A percentile compares a stretch with the other conserved stretches of the same genome.
Evolutionary conservation across 2,329 filamentous ascomycete species (phyloP).

Genomic region (Colletotrichum musae): DNA sequence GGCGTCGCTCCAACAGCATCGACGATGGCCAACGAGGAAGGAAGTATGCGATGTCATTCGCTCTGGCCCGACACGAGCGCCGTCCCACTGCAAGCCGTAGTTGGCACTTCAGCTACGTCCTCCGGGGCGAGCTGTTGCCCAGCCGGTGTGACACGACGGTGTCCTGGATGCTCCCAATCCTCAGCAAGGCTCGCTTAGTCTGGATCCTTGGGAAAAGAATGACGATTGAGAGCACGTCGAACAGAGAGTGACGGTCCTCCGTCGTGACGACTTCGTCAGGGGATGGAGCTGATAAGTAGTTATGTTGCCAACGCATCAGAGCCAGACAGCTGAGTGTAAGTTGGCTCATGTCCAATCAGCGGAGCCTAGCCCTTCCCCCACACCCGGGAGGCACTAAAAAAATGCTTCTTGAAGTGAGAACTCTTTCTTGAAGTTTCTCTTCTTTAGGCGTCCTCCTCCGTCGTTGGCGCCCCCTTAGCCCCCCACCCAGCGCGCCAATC

Average conservation of each 20-base stretch:
- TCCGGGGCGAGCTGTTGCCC: not conserved
- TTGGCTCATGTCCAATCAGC: slow-evolving; percentile 21
- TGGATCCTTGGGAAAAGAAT: not conserved
- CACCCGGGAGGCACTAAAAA: not conserved
- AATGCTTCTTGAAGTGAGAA: too few relatives aligned
- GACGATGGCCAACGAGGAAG: not conserved
- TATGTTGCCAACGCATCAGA: slow-evolving; percentile 32
- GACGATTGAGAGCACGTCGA: not conserved
- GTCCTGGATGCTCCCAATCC: not conserved
- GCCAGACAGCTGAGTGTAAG: slow-evolving; percentile 21
- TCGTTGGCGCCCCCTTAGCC: not conserved
- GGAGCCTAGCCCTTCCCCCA: slow-evolving; percentile 11
- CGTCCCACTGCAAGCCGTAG: slow-evolving; percentile 13
- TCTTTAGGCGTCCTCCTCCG: not conserved
- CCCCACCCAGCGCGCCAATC: slow-evolving; percentile 48
- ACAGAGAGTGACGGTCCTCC: not conserved
- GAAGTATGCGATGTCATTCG: not conserved
- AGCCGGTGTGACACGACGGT: not conserved
- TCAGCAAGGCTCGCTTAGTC: not conserved
- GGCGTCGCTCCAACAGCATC: not conserved
- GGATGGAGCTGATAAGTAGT: slow-evolving; percentile 14
- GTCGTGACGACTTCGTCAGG: not conserved
- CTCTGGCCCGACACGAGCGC: not conserved
- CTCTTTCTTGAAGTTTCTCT: too few relatives aligned
- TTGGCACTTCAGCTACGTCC: not conserved